These are phyloP conservation scores for Penicillium sp. DNA, from an alignment of 2,329 filamentous ascomycete species.

Conservation along the genomic window DNA sequence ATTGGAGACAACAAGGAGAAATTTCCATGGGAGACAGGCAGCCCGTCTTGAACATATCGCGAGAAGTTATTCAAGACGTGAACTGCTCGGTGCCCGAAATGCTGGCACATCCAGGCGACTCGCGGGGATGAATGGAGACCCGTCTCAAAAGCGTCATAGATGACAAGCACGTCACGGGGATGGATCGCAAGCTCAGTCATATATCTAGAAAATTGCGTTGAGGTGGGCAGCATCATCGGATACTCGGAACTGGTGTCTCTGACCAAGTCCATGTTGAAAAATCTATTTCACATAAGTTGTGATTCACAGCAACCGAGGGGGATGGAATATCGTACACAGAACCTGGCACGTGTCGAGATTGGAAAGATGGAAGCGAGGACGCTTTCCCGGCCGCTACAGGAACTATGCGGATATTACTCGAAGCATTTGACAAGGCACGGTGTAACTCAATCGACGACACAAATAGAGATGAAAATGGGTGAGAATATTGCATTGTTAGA, in stretches of 20 bases:
- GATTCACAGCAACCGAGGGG: too few species aligned
- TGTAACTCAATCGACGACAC: slow-evolving; percentile 2
- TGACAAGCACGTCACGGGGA: slow-evolving; percentile 14
- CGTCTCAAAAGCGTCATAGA: slow-evolving; percentile 30
- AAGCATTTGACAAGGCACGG: not conserved
- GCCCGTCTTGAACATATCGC: slow-evolving; percentile 20
- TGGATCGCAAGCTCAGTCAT: not conserved
- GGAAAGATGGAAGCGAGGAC: slow-evolving; percentile 1
- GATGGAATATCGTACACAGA: not conserved
- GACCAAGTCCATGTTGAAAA: slow-evolving; percentile 31
- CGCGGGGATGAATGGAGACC: slow-evolving; percentile 32
- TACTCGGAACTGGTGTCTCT: slow-evolving; percentile 23
- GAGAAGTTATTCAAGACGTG: slow-evolving; percentile 35
- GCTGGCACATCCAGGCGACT: slow-evolving; percentile 28
- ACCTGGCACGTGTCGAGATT: slow-evolving; percentile 6
- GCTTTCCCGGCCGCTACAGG: slow-evolving; percentile 2
- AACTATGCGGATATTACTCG: not conserved
- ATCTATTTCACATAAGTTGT: too few species aligned
- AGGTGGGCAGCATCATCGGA: slow-evolving; percentile 30
- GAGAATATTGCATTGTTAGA: too few species aligned
- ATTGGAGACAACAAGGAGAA: not conserved
- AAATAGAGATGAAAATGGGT: not conserved
- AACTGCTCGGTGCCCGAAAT: slow-evolving; percentile 28
- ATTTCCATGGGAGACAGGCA: slow-evolving; percentile 14
- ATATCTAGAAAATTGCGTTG: slow-evolving; percentile 23